Percentiles rank a stretch among this genome's conserved stretches.
phyloP scores from a whole-genome alignment of 208 protist genomes.

The Acanthamoeba royreba region DNA sequence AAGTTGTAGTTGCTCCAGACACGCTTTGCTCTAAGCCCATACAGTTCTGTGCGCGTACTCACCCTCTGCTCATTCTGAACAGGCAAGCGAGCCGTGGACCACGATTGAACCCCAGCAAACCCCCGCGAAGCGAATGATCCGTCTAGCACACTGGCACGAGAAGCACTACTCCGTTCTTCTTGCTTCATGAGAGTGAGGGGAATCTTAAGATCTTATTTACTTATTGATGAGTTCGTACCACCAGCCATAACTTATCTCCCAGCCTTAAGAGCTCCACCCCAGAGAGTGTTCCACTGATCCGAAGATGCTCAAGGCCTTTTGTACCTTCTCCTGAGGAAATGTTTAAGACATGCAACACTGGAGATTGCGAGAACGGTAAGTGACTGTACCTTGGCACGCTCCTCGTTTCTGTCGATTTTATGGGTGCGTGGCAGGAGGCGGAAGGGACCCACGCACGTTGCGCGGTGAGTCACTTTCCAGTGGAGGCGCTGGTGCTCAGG shows the following conservation, averaged over 20 bases:
- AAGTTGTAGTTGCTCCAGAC: not conserved
- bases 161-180: not conserved
- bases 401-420: not conserved
- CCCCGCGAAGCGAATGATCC: not conserved
- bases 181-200: not conserved
- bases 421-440: not conserved
- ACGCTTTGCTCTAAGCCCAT: not conserved
- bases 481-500: not conserved
- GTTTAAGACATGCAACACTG: not conserved
- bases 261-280: no score
- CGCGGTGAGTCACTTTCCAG: not conserved
- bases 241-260: no score
- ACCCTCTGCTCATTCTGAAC: not conserved
- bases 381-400: not conserved
- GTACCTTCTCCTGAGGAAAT: not conserved
- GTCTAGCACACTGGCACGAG: constrained; percentile 34
- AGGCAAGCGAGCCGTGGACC: not conserved
- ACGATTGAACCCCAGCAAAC: not conserved
- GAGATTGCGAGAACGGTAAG: not conserved
- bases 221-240: no score
- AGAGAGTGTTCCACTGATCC: not conserved
- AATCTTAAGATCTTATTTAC: no score
- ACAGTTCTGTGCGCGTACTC: no score
- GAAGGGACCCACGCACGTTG: not conserved
- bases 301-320: not conserved